These are phyloP conservation scores for Gossypium schwendimanii DNA, from an alignment of 441 rosid species.

Conservation along the genomic window DNA sequence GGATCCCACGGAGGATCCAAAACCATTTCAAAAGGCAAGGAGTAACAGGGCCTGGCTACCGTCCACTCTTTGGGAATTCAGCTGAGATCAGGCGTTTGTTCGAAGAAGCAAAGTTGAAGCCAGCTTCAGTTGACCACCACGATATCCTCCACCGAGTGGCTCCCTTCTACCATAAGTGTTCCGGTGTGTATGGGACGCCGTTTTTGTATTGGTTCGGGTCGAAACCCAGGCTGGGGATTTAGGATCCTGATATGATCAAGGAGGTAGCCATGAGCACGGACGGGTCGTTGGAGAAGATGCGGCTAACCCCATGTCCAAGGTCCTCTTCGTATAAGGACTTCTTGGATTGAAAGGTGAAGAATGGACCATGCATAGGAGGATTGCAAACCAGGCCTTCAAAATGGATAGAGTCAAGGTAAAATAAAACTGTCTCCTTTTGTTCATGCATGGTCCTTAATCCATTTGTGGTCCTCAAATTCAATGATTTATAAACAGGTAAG, in stretches of 20 bases:
- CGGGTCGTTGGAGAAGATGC: constrained; percentile 10
- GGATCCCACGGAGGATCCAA: constrained; percentile 46
- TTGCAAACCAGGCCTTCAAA: constrained; percentile 51
- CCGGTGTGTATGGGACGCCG: background rate
- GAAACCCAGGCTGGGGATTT: constrained; percentile 6
- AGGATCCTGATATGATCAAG: constrained; percentile 49
- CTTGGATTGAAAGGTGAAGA: constrained; percentile 45
- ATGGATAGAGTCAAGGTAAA: constrained; percentile 57
- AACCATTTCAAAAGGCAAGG: constrained; percentile 36
- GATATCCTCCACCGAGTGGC: background rate
- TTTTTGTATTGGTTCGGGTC: constrained; percentile 1
- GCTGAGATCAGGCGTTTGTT: constrained; percentile 30
- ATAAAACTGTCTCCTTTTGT: background rate
- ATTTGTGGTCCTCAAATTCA: too few species aligned
- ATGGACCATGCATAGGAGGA: constrained; percentile 62
- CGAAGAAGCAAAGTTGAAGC: constrained; percentile 32
- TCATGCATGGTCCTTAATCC: too few species aligned
- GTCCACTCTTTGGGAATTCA: constrained; percentile 40
- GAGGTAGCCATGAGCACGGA: constrained; percentile 33
- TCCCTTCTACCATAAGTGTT: background rate
- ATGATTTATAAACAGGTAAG: too few species aligned
- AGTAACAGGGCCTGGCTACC: constrained; percentile 43
- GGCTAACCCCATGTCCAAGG: constrained; percentile 21
- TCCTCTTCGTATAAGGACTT: constrained; percentile 51
- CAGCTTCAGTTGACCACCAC: constrained; percentile 18